A percentile compares a stretch with the other conserved stretches of the same genome.
Evolutionary conservation across 1,139 yeast species (phyloP).

Genomic region (Lodderomyces orthopsilosis): DNA sequence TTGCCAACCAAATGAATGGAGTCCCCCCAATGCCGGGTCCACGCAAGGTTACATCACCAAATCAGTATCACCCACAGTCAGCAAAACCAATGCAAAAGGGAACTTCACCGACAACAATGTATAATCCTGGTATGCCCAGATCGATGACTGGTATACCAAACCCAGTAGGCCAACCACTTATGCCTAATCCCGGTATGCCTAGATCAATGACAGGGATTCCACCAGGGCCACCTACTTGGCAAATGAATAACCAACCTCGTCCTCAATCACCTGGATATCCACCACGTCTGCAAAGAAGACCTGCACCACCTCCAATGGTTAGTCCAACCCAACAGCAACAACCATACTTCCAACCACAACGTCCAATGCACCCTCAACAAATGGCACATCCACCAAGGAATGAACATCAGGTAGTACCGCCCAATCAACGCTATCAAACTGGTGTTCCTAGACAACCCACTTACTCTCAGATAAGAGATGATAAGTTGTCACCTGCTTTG

Average conservation of each 20-base stretch:
- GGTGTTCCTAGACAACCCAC: constrained; percentile 9
- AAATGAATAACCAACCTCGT: neutral
- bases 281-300: constrained; percentile 12
- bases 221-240: neutral
- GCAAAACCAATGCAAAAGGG: neutral
- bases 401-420: neutral
- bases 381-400: neutral
- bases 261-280: constrained; percentile 8
- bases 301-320: constrained; percentile 6
- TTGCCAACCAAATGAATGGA: neutral
- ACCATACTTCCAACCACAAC: constrained; percentile 1
- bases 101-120: neutral
- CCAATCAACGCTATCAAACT: constrained; percentile 6
- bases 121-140: neutral
- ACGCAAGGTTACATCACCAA: neutral
- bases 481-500: constrained; percentile 30
- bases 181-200: neutral
- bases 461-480: constrained; percentile 14
- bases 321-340: neutral
- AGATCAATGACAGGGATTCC: constrained; percentile 1
- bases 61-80: neutral
- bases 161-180: neutral
- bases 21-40: constrained; percentile 1
- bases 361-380: constrained; percentile 2
- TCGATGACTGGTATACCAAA: constrained; percentile 1